Evolutionary conservation across 1,139 yeast genomes (phyloP).

Genomic region (Yamadazyma diospyri): DNA sequence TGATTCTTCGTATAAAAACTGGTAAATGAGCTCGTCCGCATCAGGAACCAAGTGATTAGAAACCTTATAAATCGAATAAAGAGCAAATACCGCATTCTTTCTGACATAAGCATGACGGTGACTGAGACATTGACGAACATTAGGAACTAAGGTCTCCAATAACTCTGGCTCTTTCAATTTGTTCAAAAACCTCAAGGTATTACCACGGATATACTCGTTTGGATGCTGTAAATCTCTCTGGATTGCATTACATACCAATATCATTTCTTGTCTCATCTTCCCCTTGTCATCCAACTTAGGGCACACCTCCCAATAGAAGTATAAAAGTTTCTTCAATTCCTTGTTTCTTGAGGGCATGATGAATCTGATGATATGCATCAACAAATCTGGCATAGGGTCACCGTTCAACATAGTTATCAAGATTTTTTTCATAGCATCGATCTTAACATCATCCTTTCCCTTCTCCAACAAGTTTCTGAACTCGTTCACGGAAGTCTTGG

Average conservation of each 20-base stretch:
- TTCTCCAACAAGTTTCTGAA: constrained; percentile 80
- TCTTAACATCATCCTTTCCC: constrained; percentile 83
- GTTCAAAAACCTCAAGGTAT: constrained; percentile 85
- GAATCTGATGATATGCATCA: constrained; percentile 95
- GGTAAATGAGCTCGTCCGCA: constrained; percentile 78
- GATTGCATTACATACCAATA: constrained; percentile 95
- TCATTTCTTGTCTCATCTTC: constrained; percentile 96
- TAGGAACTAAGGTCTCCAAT: constrained; percentile 92
- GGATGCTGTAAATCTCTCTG: constrained; percentile 98
- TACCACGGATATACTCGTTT: constrained; percentile 94
- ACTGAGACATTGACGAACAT: constrained; percentile 85
- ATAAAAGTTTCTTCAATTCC: constrained; percentile 85
- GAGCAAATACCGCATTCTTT: constrained; percentile 93
- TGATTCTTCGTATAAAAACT: constrained; percentile 74
- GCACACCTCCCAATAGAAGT: constrained; percentile 97
- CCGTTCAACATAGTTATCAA: constrained; percentile 88
- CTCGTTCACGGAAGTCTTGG: constrained; percentile 71
- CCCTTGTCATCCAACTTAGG: constrained; percentile 88
- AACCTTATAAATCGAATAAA: constrained; percentile 76
- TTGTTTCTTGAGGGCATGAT: constrained; percentile 95
- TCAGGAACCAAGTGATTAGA: constrained; percentile 90
- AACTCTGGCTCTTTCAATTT: constrained; percentile 91
- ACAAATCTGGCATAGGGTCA: constrained; percentile 87
- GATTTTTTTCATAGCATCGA: constrained; percentile 86
- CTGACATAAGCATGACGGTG: constrained; percentile 98